Evolutionary conservation across 2,329 filamentous ascomycete genomes (phyloP).

Genomic region (Colletotrichum cordylinicola): DNA sequence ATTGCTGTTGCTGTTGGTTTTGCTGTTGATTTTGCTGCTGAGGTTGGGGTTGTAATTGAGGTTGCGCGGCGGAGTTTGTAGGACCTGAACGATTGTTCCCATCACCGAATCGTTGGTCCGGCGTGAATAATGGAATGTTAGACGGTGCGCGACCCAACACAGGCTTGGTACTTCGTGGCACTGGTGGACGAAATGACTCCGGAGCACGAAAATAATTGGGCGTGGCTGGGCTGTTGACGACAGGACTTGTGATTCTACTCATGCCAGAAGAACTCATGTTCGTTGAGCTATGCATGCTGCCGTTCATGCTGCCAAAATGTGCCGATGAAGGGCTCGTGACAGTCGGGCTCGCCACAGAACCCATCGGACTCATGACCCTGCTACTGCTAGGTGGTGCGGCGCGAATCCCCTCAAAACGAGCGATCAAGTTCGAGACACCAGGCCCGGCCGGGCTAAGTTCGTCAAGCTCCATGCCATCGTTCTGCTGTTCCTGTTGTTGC

Average conservation of each 20-base stretch:
- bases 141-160: slow-evolving; percentile 29
- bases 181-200: slow-evolving; percentile 32
- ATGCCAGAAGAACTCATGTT: slow-evolving; percentile 19
- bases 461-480: slow-evolving; percentile 23
- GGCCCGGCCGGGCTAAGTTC: slow-evolving; percentile 23
- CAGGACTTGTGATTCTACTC: slow-evolving; percentile 34
- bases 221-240: slow-evolving; percentile 30
- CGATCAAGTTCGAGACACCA: slow-evolving; percentile 43
- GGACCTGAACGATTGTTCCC: slow-evolving; percentile 1
- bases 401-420: slow-evolving; percentile 44
- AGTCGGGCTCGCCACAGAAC: slow-evolving; percentile 25
- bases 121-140: slow-evolving; percentile 20
- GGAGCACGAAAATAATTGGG: slow-evolving; percentile 15
- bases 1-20: not conserved
- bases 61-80: not conserved
- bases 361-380: slow-evolving; percentile 29
- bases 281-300: slow-evolving; percentile 22
- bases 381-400: slow-evolving; percentile 36
- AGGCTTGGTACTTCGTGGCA: slow-evolving; percentile 45
- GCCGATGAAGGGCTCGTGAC: slow-evolving; percentile 28
- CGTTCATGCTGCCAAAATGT: slow-evolving; percentile 36
- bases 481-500: not conserved
- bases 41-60: not conserved
- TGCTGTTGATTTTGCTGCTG: not conserved
- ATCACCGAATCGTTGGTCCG: slow-evolving; percentile 19